These are phyloP conservation scores for Typha latifolia DNA, from an alignment of 176 grass and related monocot species.

Conservation along the genomic window DNA sequence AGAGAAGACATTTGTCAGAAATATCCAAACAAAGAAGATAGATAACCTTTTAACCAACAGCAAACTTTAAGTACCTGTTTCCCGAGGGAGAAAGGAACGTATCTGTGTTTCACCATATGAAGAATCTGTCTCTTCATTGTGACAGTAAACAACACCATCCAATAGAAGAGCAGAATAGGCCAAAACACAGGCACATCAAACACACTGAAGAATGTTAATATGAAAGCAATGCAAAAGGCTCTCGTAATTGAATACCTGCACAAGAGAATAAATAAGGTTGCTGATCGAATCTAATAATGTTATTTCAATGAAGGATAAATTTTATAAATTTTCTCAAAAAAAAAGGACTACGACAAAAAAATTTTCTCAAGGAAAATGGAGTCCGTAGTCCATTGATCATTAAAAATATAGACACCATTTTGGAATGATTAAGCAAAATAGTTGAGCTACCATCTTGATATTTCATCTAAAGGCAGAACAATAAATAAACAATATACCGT, in stretches of 20 bases:
- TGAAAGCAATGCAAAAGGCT: conserved; percentile 58
- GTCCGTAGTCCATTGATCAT: too few relatives aligned
- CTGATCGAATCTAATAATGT: not conserved
- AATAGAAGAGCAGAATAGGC: conserved; percentile 76
- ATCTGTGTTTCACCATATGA: conserved; percentile 82
- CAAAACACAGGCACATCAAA: conserved; percentile 77
- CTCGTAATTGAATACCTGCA: conserved; percentile 61
- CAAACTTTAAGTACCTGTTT: conserved; percentile 46
- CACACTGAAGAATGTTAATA: conserved; percentile 60
- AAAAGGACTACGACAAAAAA: too few relatives aligned
- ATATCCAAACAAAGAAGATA: too few relatives aligned
- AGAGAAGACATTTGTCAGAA: too few relatives aligned
- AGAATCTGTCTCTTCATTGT: conserved; percentile 78
- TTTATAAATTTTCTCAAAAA: not conserved
- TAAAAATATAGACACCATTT: too few relatives aligned
- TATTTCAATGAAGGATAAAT: not conserved
- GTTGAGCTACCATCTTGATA: too few relatives aligned
- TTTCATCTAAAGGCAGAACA: too few relatives aligned
- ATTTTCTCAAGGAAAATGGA: too few relatives aligned
- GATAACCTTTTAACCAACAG: not conserved
- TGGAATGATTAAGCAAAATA: too few relatives aligned
- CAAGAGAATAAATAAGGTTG: conserved; percentile 2
- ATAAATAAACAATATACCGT: too few relatives aligned
- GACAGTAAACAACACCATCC: conserved; percentile 48
- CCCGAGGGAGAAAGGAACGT: conserved; percentile 73